A percentile compares a stretch with the other conserved stretches of the same genome.
Evolutionary conservation across 192 early-diverging fungal genomes (phyloP).

Genomic region (Coemansia sp.): DNA sequence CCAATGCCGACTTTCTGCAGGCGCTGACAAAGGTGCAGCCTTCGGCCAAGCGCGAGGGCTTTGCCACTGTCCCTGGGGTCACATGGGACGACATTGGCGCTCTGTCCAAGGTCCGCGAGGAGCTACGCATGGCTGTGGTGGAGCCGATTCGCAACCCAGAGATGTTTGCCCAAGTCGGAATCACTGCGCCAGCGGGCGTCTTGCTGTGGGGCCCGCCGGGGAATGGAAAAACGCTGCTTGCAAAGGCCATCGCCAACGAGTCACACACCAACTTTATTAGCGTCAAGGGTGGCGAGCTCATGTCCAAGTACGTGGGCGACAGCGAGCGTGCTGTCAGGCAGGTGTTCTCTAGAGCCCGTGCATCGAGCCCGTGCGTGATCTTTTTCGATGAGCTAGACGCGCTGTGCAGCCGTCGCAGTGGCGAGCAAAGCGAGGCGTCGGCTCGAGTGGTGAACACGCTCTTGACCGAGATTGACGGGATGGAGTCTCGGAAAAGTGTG

Average conservation of each 20-base stretch:
- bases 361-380: constrained; percentile 92
- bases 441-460: constrained; percentile 97
- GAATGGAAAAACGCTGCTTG: constrained; percentile 96
- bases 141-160: constrained; percentile 94
- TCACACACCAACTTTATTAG: constrained; percentile 97
- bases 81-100: constrained; percentile 98
- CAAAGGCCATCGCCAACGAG: constrained; percentile 98
- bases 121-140: constrained; percentile 91
- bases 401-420: constrained; percentile 85
- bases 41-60: constrained; percentile 95
- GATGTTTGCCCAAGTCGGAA: constrained; percentile 83
- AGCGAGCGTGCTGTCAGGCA: constrained; percentile 94
- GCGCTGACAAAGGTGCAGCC: constrained; percentile 93
- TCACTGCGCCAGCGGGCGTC: constrained; percentile 88
- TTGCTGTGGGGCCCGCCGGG: constrained; percentile 97
- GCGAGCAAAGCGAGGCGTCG: constrained; percentile 79
- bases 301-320: constrained; percentile 99
- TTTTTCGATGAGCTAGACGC: constrained; percentile 99
- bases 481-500: constrained; percentile 82
- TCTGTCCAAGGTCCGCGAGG: constrained; percentile 77
- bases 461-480: constrained; percentile 95
- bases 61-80: constrained; percentile 95
- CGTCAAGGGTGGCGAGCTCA: constrained; percentile 95
- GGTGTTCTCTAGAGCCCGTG: constrained; percentile 91
- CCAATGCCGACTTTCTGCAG: constrained; percentile 77